Percentiles rank a stretch among this genome's conserved stretches.
phyloP scores from a whole-genome alignment of 1,284 basidiomycete species.

The Cutaneotrichosporon dermatis region DNA sequence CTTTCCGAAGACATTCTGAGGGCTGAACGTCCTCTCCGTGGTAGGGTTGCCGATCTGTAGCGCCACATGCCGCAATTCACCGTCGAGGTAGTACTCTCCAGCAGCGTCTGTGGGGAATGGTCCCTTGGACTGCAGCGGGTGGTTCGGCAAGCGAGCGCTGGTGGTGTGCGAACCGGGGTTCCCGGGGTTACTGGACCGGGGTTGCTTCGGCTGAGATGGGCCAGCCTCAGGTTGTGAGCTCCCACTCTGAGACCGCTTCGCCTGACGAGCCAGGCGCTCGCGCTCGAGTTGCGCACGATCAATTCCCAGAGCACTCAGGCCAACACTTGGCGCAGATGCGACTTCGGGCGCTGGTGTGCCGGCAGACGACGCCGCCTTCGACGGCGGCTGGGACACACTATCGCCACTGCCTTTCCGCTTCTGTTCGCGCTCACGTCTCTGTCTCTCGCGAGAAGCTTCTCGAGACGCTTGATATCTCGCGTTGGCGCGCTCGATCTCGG shows the following conservation, averaged over 20 bases:
- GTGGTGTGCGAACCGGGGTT: too few species aligned
- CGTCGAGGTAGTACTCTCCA: slow-evolving; percentile 42
- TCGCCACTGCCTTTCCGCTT: not conserved
- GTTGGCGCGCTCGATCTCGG: slow-evolving; percentile 19
- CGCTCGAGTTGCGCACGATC: slow-evolving; percentile 43
- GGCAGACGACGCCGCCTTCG: too few species aligned
- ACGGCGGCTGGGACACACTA: too few species aligned
- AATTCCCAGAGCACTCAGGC: slow-evolving; percentile 17
- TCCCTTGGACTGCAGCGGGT: slow-evolving; percentile 32
- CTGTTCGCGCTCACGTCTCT: slow-evolving; percentile 1
- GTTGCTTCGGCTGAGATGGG: too few species aligned
- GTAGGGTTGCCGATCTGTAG: slow-evolving; percentile 26
- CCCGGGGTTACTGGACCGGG: too few species aligned
- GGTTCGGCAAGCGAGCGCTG: slow-evolving; percentile 5
- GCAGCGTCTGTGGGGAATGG: slow-evolving; percentile 38
- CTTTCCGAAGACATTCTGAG: slow-evolving; percentile 30
- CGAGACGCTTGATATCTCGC: slow-evolving; percentile 19
- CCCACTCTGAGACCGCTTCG: slow-evolving; percentile 12
- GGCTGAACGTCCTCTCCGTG: slow-evolving; percentile 26
- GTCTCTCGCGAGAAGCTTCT: slow-evolving; percentile 15
- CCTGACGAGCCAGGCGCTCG: slow-evolving; percentile 41
- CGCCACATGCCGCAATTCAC: slow-evolving; percentile 37
- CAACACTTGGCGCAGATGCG: not conserved
- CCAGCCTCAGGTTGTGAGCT: too few species aligned
- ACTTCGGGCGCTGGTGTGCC: too few species aligned